Conservation (phyloP, 2,329 filamentous ascomycete genomes). For the Pseudocercospora macadamiae region DNA sequence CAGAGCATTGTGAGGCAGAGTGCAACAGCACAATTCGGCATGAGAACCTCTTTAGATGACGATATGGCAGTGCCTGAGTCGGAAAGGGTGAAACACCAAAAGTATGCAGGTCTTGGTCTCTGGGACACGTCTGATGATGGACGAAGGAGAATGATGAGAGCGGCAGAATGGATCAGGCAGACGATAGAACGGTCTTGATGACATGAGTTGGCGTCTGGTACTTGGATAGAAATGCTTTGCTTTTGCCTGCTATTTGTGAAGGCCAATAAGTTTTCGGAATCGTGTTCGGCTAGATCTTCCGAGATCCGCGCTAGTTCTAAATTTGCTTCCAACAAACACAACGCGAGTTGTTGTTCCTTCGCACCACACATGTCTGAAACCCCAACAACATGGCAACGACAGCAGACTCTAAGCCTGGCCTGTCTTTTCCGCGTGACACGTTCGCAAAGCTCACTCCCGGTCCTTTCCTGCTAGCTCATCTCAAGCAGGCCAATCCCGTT, state of each 20-base stretch:
- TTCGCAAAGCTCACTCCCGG: constrained; percentile 90
- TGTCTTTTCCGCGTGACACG: constrained; percentile 65
- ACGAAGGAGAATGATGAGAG: constrained; percentile 22
- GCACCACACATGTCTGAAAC: not conserved
- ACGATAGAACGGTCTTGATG: not conserved
- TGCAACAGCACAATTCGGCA: constrained; percentile 7
- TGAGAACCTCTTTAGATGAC: constrained; percentile 27
- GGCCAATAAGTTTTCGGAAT: not conserved
- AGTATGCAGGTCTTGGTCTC: constrained; percentile 30
- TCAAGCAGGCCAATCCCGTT: constrained; percentile 66
- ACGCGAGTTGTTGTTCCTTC: not conserved
- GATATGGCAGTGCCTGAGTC: constrained; percentile 37
- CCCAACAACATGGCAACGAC: not conserved
- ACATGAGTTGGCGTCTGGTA: too few relatives aligned
- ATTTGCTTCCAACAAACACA: not conserved
- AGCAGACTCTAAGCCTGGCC: constrained; percentile 25
- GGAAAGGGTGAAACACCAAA: constrained; percentile 38
- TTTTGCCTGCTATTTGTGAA: not conserved
- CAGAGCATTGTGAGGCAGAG: constrained; percentile 43
- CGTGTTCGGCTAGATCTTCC: not conserved
- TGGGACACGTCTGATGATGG: constrained; percentile 29
- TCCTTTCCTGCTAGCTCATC: constrained; percentile 86
- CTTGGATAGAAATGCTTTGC: not conserved
- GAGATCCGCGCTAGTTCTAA: not conserved
- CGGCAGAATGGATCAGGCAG: constrained; percentile 26